Percentiles rank a stretch among this genome's conserved stretches.
phyloP scores from a whole-genome alignment of 139 green algal genomes.

The Asterochloris erici region DNA sequence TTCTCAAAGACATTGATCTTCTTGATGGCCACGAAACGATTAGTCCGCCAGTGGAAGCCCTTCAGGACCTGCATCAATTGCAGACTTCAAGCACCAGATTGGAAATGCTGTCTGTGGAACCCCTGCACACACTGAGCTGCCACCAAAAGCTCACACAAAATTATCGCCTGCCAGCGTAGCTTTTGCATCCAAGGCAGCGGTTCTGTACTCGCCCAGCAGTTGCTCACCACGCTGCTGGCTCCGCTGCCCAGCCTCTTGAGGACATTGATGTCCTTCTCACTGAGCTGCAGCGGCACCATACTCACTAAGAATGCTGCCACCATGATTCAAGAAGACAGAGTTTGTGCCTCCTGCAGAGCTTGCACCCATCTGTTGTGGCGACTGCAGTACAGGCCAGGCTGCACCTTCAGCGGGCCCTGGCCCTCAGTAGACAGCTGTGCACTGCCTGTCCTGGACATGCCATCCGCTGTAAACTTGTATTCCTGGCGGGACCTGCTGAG shows the following conservation, averaged over 20 bases:
- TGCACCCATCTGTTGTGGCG: too few relatives aligned
- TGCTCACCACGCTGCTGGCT: constrained; percentile 57
- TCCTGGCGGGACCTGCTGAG: constrained; percentile 41
- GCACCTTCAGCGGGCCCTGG: too few relatives aligned
- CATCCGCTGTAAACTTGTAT: constrained; percentile 47
- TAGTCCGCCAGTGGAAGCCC: constrained; percentile 54
- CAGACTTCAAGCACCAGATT: not conserved
- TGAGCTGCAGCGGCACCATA: constrained; percentile 48
- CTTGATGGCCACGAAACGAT: constrained; percentile 83
- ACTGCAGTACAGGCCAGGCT: too few relatives aligned
- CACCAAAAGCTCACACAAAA: too few relatives aligned
- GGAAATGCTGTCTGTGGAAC: too few relatives aligned
- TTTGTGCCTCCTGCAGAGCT: too few relatives aligned
- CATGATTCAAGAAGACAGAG: too few relatives aligned
- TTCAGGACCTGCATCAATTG: constrained; percentile 68
- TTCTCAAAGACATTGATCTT: constrained; percentile 72
- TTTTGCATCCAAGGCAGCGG: not conserved
- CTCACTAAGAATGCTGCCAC: too few relatives aligned
- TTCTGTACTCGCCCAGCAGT: not conserved
- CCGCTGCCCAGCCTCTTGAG: constrained; percentile 64
- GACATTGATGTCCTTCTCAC: constrained; percentile 70
- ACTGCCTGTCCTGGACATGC: constrained; percentile 34
- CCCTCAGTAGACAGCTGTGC: constrained; percentile 1
- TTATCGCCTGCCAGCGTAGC: not conserved
- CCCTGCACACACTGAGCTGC: too few relatives aligned